phyloP scores from a whole-genome alignment of 805 yeast species.

The Ogataea paraovalis region DNA sequence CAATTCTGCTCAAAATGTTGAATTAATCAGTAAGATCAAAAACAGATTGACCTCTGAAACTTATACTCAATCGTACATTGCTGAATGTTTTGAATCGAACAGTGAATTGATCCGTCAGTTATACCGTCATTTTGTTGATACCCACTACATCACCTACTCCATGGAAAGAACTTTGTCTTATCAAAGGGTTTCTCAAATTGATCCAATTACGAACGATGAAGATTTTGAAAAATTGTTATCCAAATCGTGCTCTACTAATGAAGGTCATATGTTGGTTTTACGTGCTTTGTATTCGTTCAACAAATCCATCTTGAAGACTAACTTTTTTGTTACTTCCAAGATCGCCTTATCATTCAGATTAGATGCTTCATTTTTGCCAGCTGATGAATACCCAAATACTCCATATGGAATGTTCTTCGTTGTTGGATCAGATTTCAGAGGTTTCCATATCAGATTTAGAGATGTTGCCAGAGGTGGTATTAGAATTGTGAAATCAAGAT shows the following conservation, averaged over 20 bases:
- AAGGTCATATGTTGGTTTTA: conserved; percentile 72
- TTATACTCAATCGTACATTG: conserved; percentile 79
- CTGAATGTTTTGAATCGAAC: conserved; percentile 68
- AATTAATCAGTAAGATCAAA: conserved; percentile 74
- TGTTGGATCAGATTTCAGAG: conserved; percentile 95
- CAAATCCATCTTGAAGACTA: conserved; percentile 84
- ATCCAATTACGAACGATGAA: conserved; percentile 67
- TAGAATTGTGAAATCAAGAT: conserved; percentile 86
- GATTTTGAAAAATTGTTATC: conserved; percentile 69
- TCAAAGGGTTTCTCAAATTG: conserved; percentile 76
- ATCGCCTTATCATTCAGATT: conserved; percentile 93
- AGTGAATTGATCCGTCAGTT: conserved; percentile 72
- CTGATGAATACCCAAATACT: conserved; percentile 82
- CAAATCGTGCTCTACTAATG: conserved; percentile 74
- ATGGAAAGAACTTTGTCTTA: conserved; percentile 79
- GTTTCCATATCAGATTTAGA: conserved; percentile 94
- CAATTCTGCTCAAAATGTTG: conserved; percentile 62
- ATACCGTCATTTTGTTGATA: conserved; percentile 87
- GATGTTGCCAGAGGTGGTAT: conserved; percentile 99
- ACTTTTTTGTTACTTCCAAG: conserved; percentile 89
- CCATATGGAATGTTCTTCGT: conserved; percentile 94
- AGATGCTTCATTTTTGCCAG: conserved; percentile 81
- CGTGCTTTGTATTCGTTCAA: conserved; percentile 81
- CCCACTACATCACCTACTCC: conserved; percentile 72
- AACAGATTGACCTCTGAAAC: conserved; percentile 91